phyloP scores from a whole-genome alignment of 306 rosid species.

The Gillenia trifoliata region DNA sequence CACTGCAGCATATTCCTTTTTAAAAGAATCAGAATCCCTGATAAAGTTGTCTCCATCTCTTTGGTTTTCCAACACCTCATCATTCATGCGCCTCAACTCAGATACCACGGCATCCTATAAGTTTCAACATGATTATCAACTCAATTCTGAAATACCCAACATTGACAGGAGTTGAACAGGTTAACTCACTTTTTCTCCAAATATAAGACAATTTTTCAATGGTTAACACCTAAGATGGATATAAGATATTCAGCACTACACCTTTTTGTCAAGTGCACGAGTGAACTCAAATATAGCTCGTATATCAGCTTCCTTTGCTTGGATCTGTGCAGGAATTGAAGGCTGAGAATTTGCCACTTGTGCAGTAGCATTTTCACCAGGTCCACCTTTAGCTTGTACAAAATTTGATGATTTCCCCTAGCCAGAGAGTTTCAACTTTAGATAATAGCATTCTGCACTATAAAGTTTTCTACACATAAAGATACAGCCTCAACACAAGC shows the following conservation, averaged over 20 bases:
- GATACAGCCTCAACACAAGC: neutral
- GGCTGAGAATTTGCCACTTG: slow-evolving; percentile 48
- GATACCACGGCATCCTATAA: slow-evolving; percentile 72
- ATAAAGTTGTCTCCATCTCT: slow-evolving; percentile 56
- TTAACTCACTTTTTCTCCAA: neutral
- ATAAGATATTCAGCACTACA: slow-evolving; percentile 3
- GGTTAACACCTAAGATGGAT: slow-evolving; percentile 4
- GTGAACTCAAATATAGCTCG: slow-evolving; percentile 70
- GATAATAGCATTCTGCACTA: neutral
- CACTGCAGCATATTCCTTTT: slow-evolving; percentile 81
- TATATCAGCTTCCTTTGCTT: slow-evolving; percentile 72
- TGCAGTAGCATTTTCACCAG: slow-evolving; percentile 38
- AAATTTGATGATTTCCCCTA: slow-evolving; percentile 43
- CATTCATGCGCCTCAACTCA: slow-evolving; percentile 80
- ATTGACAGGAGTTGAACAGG: slow-evolving; percentile 5
- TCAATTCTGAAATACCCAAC: slow-evolving; percentile 11
- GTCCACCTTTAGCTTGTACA: slow-evolving; percentile 41
- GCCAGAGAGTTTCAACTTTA: neutral
- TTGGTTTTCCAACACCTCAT: slow-evolving; percentile 60
- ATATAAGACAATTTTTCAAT: neutral
- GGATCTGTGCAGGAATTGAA: slow-evolving; percentile 44
- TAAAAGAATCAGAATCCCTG: slow-evolving; percentile 71
- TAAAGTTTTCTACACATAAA: neutral
- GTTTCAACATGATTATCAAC: slow-evolving; percentile 34
- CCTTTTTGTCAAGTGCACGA: slow-evolving; percentile 90